These are phyloP conservation scores for Schizonepeta tenuifolia DNA, from an alignment of 257 asterid genomes.

Conservation along the genomic window DNA sequence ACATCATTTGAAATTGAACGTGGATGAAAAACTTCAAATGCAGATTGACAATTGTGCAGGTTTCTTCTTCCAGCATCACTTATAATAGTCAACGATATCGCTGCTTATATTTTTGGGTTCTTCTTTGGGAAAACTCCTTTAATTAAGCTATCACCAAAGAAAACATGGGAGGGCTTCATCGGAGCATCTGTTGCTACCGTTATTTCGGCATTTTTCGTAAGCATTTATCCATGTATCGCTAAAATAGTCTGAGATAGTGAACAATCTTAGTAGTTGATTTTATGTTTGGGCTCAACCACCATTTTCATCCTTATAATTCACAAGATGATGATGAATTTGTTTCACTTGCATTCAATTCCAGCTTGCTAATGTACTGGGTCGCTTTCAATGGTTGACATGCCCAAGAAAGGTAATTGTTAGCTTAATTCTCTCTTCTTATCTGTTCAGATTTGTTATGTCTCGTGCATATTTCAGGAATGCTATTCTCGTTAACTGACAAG, in stretches of 20 bases:
- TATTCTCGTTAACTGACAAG: background rate
- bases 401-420: conserved; percentile 72
- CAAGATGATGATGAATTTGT: conserved; percentile 22
- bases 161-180: conserved; percentile 96
- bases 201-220: conserved; percentile 79
- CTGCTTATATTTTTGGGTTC: conserved; percentile 87
- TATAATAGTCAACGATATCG: conserved; percentile 77
- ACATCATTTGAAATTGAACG: conserved; percentile 19
- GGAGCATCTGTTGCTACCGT: conserved; percentile 88
- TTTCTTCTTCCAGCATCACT: conserved; percentile 97
- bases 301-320: background rate
- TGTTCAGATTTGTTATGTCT: conserved; percentile 10
- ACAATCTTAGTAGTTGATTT: conserved; percentile 2
- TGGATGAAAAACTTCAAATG: conserved; percentile 37
- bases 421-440: conserved; percentile 21
- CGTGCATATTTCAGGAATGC: background rate
- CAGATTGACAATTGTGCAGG: conserved; percentile 60
- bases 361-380: conserved; percentile 82
- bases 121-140: conserved; percentile 91
- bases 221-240: conserved; percentile 28
- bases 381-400: conserved; percentile 83
- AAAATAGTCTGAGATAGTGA: conserved; percentile 18
- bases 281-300: conserved; percentile 1
- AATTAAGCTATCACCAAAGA: conserved; percentile 84
- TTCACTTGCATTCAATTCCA: conserved; percentile 49